Base-by-base conservation (phyloP, 2,329 filamentous ascomycete genomes). In the Paradendryphiella salina region DNA sequence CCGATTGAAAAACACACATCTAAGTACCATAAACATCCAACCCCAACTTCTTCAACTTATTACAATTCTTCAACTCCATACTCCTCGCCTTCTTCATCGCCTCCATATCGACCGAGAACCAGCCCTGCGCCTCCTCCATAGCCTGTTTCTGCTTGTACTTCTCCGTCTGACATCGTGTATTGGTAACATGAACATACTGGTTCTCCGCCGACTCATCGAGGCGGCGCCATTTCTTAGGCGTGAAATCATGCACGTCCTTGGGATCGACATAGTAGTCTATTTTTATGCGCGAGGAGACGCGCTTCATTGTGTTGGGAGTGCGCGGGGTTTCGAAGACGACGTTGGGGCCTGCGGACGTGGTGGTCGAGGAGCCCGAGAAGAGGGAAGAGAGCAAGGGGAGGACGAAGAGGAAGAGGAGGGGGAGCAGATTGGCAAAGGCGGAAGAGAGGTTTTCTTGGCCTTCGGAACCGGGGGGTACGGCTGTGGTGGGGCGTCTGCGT, bases 211-310 rank as follows among this genome's bases (percentile, higher is more conserved):
- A 80, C 59, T 84, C 81, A 71, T 97, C 94, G 26, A 99, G 77
- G 62, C 87, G 82, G 39, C 78, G 77, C 67, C 96, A 83, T 70
- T 94, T 88, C 48, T 82, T 80, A 9, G 81, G 73, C 47, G 81
- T 85, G 71, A 85, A 92, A 29, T 86, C 83, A 21, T 82, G 80
- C 23, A 96, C 82, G 21, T 96, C 92, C 4, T 73, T 71, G 1
- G 91, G 91, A 69, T 96, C 86, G 54, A 97, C 82, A 67, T 83
- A 99, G 77, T 97, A 99, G 54, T 89, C 82, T 44, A 96, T 80
- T 44, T 87, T 85, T 56, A 90, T 79, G 46, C 84, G 83, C 0
- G 82, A 81, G 18, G 88, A 93, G 18, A 80, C 83, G 50, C 90
- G 88, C 61, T 86, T 82, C 64, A 86, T 77, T 14, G 90, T 96